A percentile compares a stretch with the other conserved stretches of the same genome.
phyloP scores from a whole-genome alignment of 441 rosid genomes.

The Syzygium malaccense region DNA sequence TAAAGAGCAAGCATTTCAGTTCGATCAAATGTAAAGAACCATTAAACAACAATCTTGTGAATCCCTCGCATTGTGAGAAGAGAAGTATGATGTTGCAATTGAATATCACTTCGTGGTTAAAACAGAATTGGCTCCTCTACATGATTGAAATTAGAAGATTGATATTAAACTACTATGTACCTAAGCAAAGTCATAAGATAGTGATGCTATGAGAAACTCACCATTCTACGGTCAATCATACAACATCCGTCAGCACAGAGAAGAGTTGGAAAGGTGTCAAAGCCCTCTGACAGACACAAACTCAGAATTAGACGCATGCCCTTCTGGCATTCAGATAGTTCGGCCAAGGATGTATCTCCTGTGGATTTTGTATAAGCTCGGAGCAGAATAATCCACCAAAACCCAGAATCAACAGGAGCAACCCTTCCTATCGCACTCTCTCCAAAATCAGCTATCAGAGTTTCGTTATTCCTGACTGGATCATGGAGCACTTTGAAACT shows the following conservation, averaged over 20 bases:
- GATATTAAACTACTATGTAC: not conserved
- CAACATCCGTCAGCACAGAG: slow-evolving; percentile 7
- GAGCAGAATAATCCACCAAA: slow-evolving; percentile 16
- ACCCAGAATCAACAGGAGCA: slow-evolving; percentile 12
- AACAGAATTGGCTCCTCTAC: not conserved
- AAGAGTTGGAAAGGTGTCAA: slow-evolving; percentile 8
- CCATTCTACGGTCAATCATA: slow-evolving; percentile 6
- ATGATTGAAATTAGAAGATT: not conserved
- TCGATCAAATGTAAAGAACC: not conserved
- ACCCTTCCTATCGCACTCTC: slow-evolving; percentile 14
- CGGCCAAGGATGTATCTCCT: slow-evolving; percentile 4
- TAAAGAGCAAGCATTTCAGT: not conserved
- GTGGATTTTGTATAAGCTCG: slow-evolving; percentile 3
- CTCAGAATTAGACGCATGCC: slow-evolving; percentile 6
- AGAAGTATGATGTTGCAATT: not conserved
- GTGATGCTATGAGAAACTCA: not conserved
- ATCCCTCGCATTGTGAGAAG: not conserved
- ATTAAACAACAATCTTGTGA: not conserved
- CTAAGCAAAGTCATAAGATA: not conserved
- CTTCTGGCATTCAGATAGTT: slow-evolving; percentile 1
- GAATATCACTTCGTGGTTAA: not conserved
- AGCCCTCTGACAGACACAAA: slow-evolving; percentile 4
- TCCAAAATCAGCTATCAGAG: slow-evolving; percentile 12
- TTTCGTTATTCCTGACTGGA: slow-evolving; percentile 7
- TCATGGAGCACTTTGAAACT: slow-evolving; percentile 16